Conservation (phyloP, 441 rosid species). For the Geranium incanum region DNA sequence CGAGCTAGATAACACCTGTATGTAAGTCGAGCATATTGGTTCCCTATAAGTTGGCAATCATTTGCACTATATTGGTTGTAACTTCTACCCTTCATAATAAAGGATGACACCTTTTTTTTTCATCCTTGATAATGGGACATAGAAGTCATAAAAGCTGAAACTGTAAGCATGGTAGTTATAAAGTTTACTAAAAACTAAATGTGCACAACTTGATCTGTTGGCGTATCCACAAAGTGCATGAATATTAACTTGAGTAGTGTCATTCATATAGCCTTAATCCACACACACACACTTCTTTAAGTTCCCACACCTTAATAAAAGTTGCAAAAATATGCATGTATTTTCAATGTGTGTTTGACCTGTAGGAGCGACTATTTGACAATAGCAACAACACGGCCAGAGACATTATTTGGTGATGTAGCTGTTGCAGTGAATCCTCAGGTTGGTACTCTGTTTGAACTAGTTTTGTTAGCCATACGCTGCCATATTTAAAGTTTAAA, state of each 20-base stretch:
- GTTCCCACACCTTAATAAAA: slow-evolving; percentile 1
- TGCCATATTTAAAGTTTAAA: background rate
- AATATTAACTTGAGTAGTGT: background rate
- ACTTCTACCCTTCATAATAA: background rate
- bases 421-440: slow-evolving; percentile 91
- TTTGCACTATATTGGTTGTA: background rate
- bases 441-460: slow-evolving; percentile 33
- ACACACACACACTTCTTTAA: background rate
- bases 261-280: background rate
- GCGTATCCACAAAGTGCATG: background rate
- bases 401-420: slow-evolving; percentile 94
- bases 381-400: slow-evolving; percentile 94
- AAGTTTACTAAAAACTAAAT: background rate
- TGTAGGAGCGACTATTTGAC: slow-evolving; percentile 78
- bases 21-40: too few species aligned
- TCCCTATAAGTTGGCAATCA: slow-evolving; percentile 1
- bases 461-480: slow-evolving; percentile 1
- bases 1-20: too few species aligned
- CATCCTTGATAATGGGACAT: background rate
- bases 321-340: slow-evolving; percentile 4
- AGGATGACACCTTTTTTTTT: slow-evolving; percentile 3
- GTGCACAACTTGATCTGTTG: background rate
- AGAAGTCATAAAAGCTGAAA: background rate
- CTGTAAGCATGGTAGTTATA: background rate
- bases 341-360: slow-evolving; percentile 23